Conservation (phyloP, 202 grass and related monocot genomes). For the Eragrostis tef region DNA sequence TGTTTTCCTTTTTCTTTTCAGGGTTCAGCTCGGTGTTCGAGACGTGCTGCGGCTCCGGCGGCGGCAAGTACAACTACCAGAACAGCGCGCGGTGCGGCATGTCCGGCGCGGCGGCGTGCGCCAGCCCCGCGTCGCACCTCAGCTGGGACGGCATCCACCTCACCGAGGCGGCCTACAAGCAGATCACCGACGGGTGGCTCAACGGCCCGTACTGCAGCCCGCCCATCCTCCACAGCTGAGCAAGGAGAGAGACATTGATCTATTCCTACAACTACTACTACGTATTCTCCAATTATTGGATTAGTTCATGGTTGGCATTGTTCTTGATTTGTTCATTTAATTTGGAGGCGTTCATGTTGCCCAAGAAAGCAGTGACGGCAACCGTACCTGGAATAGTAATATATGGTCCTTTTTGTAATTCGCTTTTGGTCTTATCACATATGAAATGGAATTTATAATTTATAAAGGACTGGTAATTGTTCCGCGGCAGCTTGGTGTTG, state of each 20-base stretch:
- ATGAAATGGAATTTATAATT: neutral
- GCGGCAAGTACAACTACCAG: conserved; percentile 67
- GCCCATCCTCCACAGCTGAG: conserved; percentile 41
- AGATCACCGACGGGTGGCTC: conserved; percentile 69
- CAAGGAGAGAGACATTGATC: neutral
- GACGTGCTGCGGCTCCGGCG: conserved; percentile 61
- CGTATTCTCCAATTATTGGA: too few relatives aligned
- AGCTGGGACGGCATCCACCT: conserved; percentile 88
- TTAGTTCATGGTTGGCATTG: neutral
- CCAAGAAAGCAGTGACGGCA: neutral
- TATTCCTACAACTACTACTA: too few relatives aligned
- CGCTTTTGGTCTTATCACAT: neutral
- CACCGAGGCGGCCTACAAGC: conserved; percentile 61
- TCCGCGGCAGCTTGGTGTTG: too few relatives aligned
- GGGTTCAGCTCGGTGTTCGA: conserved; percentile 54
- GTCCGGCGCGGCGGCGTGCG: conserved; percentile 58
- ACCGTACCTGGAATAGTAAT: neutral
- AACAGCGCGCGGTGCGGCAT: conserved; percentile 58
- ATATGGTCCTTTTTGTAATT: neutral
- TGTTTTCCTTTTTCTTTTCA: conserved; percentile 7
- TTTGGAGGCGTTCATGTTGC: neutral
- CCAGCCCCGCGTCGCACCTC: conserved; percentile 51
- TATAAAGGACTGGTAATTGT: too few relatives aligned
- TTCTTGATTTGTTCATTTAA: too few relatives aligned
- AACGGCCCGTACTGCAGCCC: conserved; percentile 55